These are phyloP conservation scores for Podaxis carcinomalis DNA, from an alignment of 768 basidiomycete genomes.

Conservation along the genomic window DNA sequence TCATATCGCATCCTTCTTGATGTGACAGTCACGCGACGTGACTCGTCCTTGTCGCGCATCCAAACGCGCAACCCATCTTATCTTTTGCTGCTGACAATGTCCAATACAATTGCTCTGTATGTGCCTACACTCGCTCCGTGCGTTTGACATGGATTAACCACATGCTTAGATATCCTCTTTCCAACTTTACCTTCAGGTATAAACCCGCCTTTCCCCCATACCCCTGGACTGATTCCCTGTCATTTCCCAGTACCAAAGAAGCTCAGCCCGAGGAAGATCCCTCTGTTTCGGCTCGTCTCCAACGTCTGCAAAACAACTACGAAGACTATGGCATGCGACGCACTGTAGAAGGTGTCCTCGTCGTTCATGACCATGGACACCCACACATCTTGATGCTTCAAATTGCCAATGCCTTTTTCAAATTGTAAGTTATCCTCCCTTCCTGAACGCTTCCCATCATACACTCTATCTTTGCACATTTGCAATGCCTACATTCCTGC, in stretches of 20 bases:
- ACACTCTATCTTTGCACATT: neutral
- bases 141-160: neutral
- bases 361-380: constrained; percentile 95
- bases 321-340: constrained; percentile 96
- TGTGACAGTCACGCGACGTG: neutral
- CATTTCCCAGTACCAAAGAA: constrained; percentile 74
- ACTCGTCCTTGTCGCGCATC: constrained; percentile 4
- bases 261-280: constrained; percentile 97
- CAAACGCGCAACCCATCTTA: constrained; percentile 39
- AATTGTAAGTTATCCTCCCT: constrained; percentile 60
- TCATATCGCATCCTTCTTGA: neutral
- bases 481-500: neutral
- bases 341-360: constrained; percentile 86
- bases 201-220: neutral
- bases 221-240: constrained; percentile 5
- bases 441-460: neutral
- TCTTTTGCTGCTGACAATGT: constrained; percentile 28
- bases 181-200: constrained; percentile 91
- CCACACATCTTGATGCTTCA: constrained; percentile 98
- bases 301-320: constrained; percentile 94
- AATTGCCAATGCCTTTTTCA: constrained; percentile 98
- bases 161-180: constrained; percentile 65
- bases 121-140: constrained; percentile 13
- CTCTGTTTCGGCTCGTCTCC: constrained; percentile 89
- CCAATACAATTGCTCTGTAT: constrained; percentile 50